A percentile compares a stretch with the other conserved stretches of the same genome.
Evolutionary conservation across 2,329 filamentous ascomycete genomes (phyloP).

Genomic region (Exophiala viscosa): DNA sequence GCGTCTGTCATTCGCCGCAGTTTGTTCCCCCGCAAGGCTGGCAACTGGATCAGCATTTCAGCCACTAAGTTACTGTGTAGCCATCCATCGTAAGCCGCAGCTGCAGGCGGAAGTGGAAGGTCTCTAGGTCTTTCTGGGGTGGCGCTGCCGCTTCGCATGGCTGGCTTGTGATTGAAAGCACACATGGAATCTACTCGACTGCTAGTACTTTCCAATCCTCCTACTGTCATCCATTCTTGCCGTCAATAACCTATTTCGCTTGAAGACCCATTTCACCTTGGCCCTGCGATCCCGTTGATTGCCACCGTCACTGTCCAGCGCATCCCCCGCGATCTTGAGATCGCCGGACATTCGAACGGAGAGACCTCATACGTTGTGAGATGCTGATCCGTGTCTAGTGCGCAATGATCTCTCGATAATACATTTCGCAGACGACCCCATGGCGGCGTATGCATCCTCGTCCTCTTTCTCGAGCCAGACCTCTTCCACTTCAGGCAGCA

Average conservation of each 20-base stretch:
- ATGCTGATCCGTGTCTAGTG: not conserved
- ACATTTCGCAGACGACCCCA: conserved; percentile 13
- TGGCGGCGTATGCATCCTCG: conserved; percentile 27
- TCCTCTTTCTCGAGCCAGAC: conserved; percentile 16
- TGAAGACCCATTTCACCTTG: no score
- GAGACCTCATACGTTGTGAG: not conserved
- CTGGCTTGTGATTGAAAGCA: not conserved
- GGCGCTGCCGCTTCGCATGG: not conserved
- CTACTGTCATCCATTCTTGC: not conserved
- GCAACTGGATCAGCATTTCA: no score
- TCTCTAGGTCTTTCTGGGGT: not conserved
- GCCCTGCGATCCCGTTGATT: no score
- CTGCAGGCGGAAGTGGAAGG: not conserved
- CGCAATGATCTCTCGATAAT: conserved; percentile 23
- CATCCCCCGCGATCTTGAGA: not conserved
- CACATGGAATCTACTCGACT: not conserved
- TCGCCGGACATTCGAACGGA: no score
- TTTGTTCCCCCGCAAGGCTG: no score
- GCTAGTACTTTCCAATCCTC: not conserved
- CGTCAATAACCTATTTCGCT: not conserved
- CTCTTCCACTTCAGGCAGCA: conserved; percentile 11
- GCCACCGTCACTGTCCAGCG: no score
- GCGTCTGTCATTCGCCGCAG: no score
- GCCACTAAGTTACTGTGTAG: no score
- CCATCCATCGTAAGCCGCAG: not conserved